Evolutionary conservation across 108 stramenopile genomes (phyloP), one percentile per base, ranked within the genome.

Genomic region (Cyclotella atomus): DNA sequence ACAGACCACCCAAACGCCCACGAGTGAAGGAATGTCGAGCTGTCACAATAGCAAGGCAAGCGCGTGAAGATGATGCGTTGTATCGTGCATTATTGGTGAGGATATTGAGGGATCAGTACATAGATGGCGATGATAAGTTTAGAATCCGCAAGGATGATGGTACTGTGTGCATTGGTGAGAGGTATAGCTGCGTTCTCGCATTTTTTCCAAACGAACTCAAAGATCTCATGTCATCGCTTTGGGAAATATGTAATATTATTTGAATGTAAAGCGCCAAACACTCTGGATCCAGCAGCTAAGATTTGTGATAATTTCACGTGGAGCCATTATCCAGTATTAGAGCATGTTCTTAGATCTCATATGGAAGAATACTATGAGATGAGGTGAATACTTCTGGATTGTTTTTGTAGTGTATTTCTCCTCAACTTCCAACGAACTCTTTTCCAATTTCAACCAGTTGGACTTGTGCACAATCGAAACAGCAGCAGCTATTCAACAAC

Each of bases 361-460:
- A 94, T 94, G 93, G 80, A 69, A 25, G 84, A 88, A 33, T 94
- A 94, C 77, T 94, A 94, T 65, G 83, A 87, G 29, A 66, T 81
- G 69, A 71, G 65, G 55, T 73, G n/a, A 36, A 43, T 59, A 28
- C n/a, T 15, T 2, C 5, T 3, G 20, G 21, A 2, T 52, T 23
- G 9, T 10, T 21, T 23, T 23, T n/a, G 52, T 24, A 23, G 10
- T 9, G 10, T 23, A 21, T 23, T 19, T n/a, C 19, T 20, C 19
- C 47, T 49, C 17, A 9, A 4, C 24, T 24, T 23, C 20, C 10
- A 2, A n/a, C n/a, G n/a, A n/a, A n/a, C n/a, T n/a, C n/a, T 23
- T 24, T 52, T 3, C 21, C 12, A 3, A 1, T 52, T 23, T 19
- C 10, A 1, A 23, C 2, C 43, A 85, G 84, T 25, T 72, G 81